Percentiles rank a stretch among this genome's conserved stretches.
These are phyloP conservation scores for Colletotrichum sp. DNA, from an alignment of 2,329 filamentous ascomycete genomes.

Conservation along the genomic window DNA sequence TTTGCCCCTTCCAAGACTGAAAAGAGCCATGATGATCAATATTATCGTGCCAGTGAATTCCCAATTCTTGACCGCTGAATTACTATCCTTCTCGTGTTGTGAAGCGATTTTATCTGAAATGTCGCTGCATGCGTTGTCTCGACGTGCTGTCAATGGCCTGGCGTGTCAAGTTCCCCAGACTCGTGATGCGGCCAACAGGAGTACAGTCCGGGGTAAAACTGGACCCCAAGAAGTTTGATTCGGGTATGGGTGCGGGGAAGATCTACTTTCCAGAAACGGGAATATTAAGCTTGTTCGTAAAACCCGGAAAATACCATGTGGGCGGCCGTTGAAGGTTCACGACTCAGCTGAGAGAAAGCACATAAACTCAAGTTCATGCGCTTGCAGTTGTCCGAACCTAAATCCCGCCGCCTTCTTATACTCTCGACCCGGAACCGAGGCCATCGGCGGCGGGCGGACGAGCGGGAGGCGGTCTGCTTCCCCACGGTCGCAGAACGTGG, in stretches of 20 bases:
- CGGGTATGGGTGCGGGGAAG: neutral
- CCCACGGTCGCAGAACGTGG: neutral
- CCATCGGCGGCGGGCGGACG: neutral
- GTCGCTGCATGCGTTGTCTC: too few relatives aligned
- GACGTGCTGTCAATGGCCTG: too few relatives aligned
- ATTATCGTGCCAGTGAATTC: too few relatives aligned
- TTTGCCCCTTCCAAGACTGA: slow-evolving; percentile 1
- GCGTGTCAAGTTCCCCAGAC: neutral
- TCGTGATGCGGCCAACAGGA: neutral
- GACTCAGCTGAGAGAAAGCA: too few relatives aligned
- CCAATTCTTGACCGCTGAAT: too few relatives aligned
- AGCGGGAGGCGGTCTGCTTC: neutral
- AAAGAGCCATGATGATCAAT: neutral
- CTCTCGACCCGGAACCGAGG: neutral
- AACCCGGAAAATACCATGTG: neutral
- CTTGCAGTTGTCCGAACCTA: neutral
- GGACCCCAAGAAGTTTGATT: neutral
- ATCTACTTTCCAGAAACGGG: neutral
- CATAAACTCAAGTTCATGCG: neutral
- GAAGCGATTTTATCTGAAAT: too few relatives aligned
- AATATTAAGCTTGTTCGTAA: neutral
- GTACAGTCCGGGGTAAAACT: neutral
- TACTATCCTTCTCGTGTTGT: too few relatives aligned
- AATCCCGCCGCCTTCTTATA: neutral
- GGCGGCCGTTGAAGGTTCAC: neutral